These are phyloP conservation scores for Pichia kluyveri DNA, from an alignment of 805 yeast species.

Conservation along the genomic window DNA sequence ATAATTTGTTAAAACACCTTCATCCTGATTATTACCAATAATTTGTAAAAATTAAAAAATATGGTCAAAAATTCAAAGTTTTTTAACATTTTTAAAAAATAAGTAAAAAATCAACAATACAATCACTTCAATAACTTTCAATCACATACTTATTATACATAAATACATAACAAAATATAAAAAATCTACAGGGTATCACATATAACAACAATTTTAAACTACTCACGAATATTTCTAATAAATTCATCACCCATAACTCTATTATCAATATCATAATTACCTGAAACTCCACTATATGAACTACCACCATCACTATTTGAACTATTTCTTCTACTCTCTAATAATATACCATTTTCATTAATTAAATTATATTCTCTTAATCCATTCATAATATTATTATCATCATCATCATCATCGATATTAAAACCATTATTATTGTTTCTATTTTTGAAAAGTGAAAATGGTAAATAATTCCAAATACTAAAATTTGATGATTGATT, in stretches of 20 bases:
- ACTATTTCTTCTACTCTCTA: not conserved
- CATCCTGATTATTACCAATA: no score
- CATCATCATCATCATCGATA: not conserved
- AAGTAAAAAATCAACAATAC: no score
- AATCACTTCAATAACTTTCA: no score
- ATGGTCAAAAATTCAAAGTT: no score
- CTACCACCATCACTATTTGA: not conserved
- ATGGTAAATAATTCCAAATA: not conserved
- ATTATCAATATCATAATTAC: conserved; percentile 21
- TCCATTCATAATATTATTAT: conserved; percentile 10
- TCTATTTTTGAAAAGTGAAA: not conserved
- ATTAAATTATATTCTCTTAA: conserved; percentile 18
- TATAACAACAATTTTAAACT: no score
- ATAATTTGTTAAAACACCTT: no score
- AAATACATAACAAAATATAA: no score
- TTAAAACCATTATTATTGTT: not conserved
- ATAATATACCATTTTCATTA: not conserved
- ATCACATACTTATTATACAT: no score
- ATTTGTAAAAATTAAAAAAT: no score
- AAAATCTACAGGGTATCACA: no score
- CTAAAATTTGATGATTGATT: not conserved
- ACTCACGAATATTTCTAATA: conserved; percentile 9
- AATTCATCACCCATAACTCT: conserved; percentile 23
- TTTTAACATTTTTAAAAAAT: no score
- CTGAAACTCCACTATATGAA: conserved; percentile 1